Percentiles rank a stretch among this genome's conserved stretches.
These are phyloP conservation scores for Alternaria triticimaculans DNA, from an alignment of 2,329 filamentous ascomycete genomes.

Conservation along the genomic window DNA sequence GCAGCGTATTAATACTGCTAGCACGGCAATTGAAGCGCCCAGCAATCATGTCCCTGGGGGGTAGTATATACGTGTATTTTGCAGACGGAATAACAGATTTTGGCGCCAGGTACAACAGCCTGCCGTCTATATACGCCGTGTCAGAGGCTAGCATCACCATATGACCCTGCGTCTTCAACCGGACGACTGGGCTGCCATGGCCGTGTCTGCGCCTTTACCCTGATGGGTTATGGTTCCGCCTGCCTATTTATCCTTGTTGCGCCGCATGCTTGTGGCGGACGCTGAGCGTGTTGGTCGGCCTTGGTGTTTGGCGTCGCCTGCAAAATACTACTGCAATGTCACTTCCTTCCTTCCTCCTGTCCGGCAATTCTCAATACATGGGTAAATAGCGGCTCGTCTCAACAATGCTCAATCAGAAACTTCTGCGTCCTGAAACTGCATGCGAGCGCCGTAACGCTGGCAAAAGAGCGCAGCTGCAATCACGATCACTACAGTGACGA, in stretches of 20 bases:
- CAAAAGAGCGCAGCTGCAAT: conserved; percentile 7
- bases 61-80: conserved; percentile 6
- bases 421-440: not conserved
- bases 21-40: conserved; percentile 20
- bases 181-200: conserved; percentile 18
- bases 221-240: conserved; percentile 20
- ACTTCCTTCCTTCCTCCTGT: not conserved
- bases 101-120: conserved; percentile 19
- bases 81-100: conserved; percentile 21
- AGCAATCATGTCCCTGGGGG: conserved; percentile 25
- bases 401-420: not conserved
- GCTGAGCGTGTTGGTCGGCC: not conserved
- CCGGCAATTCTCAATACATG: conserved; percentile 5
- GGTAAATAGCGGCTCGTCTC: conserved; percentile 14
- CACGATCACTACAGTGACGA: conserved; percentile 10
- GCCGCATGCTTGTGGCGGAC: conserved; percentile 11
- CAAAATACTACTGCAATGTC: not conserved
- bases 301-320: not conserved
- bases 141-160: conserved; percentile 26
- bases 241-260: conserved; percentile 27
- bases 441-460: conserved; percentile 8
- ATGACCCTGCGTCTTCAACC: conserved; percentile 34
- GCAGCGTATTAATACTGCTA: conserved; percentile 32
- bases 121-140: conserved; percentile 30
- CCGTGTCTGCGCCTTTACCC: conserved; percentile 19